Base-by-base conservation (phyloP, 2,329 filamentous ascomycete genomes). In the Alternaria metachromatica region DNA sequence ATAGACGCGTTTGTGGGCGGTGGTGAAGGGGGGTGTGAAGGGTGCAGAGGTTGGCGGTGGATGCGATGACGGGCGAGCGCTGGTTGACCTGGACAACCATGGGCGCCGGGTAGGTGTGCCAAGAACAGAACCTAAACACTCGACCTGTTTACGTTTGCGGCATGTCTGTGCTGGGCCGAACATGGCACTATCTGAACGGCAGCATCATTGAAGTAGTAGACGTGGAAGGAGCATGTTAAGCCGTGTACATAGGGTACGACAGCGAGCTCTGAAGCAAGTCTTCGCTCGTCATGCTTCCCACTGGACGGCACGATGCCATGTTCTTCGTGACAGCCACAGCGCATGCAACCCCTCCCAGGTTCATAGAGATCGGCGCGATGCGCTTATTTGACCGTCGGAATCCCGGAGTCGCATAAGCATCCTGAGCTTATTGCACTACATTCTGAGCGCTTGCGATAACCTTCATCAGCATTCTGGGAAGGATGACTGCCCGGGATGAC, bases 11-110 rank as follows among this genome's bases (percentile, higher is more conserved):
- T 26, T 58, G 71, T 66, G 64, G 63, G 66, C 57, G 65, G 49
- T 55, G 60, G 59, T 37, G 41, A 60, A 45, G 53, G 61, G 55
- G 57, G 55, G 46, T 8, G 60, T 57, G 65, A 53, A 64, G 63
- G 74, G 69, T 69, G 73, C 70, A 71, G 76, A 75, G 76, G 76
- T 72, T 76, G 75, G 76, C 68, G 64, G 70, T 71, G 58, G 44
- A 46, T 63, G 60, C 55, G 68, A 65, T 66, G 66, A 60, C 56
- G 58, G 68, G 63, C 61, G 58, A 60, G 62, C 66, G 66, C 54
- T 62, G 25, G 60, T 70, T 66, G 70, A 74, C 69, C 61, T 67
- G 58, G 70, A 66, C 61, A 63, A 63, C 60, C 56, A 63, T 56
- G 49, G 37, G 46, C 61, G 50, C 60, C 50, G 57, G 56, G 50